Percentiles rank a stretch among this genome's conserved stretches.
Conservation (phyloP, 371 early-diverging fungal genomes). For the Actinomortierella ambigua region DNA sequence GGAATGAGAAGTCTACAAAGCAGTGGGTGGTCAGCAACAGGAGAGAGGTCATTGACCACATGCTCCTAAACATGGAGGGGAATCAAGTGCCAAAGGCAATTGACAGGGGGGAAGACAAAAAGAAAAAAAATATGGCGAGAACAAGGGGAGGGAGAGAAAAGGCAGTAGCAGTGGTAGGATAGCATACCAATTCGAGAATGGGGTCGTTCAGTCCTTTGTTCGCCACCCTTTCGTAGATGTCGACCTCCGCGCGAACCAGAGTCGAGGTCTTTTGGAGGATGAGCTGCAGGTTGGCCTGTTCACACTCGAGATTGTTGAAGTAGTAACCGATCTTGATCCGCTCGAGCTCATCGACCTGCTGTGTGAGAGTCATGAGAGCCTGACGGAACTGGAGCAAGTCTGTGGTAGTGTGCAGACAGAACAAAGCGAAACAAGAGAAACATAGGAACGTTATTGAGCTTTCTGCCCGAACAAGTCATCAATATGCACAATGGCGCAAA, state of each 20-base stretch:
- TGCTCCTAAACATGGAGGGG: too few relatives aligned
- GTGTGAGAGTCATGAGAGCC: conserved; percentile 51
- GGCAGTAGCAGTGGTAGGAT: neutral
- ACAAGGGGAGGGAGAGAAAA: neutral
- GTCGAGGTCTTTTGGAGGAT: conserved; percentile 52
- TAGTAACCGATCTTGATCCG: conserved; percentile 53
- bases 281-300: conserved; percentile 51
- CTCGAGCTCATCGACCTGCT: conserved; percentile 59
- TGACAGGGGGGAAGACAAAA: neutral
- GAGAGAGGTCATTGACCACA: too few relatives aligned
- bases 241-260: conserved; percentile 58
- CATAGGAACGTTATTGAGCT: too few relatives aligned
- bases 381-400: conserved; percentile 54
- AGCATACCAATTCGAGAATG: conserved; percentile 52
- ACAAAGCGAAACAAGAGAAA: neutral
- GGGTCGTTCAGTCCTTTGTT: conserved; percentile 57
- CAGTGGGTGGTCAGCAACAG: too few relatives aligned
- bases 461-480: neutral
- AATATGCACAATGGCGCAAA: neutral
- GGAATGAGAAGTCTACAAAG: too few relatives aligned
- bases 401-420: conserved; percentile 5
- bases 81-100: too few relatives aligned
- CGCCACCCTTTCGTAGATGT: conserved; percentile 56
- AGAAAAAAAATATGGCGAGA: neutral
- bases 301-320: conserved; percentile 52